Evolutionary conservation across 2,329 filamentous ascomycete species (phyloP).

Genomic region (Pyrenophora tritici-repentis): DNA sequence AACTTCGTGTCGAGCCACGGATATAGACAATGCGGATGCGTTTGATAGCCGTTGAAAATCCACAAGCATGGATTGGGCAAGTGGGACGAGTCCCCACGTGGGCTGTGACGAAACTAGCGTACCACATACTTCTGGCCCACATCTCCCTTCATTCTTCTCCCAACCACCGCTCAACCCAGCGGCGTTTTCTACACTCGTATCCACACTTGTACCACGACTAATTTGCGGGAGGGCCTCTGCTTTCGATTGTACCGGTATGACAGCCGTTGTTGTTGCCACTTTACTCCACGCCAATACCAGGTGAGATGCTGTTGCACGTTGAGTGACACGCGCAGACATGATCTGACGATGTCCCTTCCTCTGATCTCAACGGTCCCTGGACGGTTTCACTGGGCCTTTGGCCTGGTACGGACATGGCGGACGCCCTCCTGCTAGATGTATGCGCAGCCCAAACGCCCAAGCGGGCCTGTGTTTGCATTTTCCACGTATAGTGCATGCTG

Average conservation of each 20-base stretch:
- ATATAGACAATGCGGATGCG: not conserved
- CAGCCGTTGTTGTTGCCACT: slow-evolving; percentile 30
- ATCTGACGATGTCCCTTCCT: slow-evolving; percentile 1
- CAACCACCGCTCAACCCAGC: slow-evolving; percentile 24
- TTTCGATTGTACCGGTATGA: slow-evolving; percentile 28
- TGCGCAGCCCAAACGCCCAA: slow-evolving; percentile 5
- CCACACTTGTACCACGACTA: slow-evolving; percentile 23
- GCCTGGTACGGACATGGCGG: not conserved
- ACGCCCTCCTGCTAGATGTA: slow-evolving; percentile 6
- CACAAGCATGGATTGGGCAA: slow-evolving; percentile 1
- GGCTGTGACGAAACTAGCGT: slow-evolving; percentile 16
- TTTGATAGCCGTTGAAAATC: slow-evolving; percentile 15
- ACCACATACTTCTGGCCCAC: slow-evolving; percentile 19
- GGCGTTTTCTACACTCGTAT: no score
- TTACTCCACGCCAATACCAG: not conserved
- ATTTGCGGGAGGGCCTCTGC: slow-evolving; percentile 22
- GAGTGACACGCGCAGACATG: slow-evolving; percentile 15
- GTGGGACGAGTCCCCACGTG: slow-evolving; percentile 25
- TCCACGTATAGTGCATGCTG: slow-evolving; percentile 21
- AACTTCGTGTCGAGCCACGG: not conserved
- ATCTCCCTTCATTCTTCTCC: slow-evolving; percentile 24
- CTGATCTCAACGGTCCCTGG: not conserved
- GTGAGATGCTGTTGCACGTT: slow-evolving; percentile 14
- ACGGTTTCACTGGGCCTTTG: not conserved
- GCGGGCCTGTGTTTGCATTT: slow-evolving; percentile 5